phyloP scores from a whole-genome alignment of 106 monocot genomes.

The Vanilla planifolia region DNA sequence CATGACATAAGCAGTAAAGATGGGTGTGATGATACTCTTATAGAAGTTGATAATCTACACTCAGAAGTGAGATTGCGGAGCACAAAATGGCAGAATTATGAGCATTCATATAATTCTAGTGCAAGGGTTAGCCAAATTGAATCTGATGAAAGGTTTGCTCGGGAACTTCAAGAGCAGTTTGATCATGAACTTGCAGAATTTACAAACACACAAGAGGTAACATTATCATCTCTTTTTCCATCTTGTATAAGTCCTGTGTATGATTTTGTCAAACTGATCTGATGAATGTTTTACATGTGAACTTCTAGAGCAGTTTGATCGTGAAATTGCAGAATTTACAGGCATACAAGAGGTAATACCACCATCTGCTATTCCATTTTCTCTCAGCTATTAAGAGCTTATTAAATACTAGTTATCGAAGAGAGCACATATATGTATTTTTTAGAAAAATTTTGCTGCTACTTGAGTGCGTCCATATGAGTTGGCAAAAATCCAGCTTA shows the following conservation, averaged over 20 bases:
- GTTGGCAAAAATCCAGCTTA: too few species aligned
- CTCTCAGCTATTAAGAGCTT: too few species aligned
- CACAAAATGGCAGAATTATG: not conserved
- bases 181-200: slow-evolving; percentile 36
- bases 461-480: too few species aligned
- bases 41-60: slow-evolving; percentile 35
- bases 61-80: slow-evolving; percentile 9
- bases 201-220: slow-evolving; percentile 37
- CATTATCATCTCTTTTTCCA: not conserved
- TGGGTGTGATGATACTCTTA: not conserved
- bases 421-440: too few species aligned
- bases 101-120: slow-evolving; percentile 20
- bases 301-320: too few species aligned
- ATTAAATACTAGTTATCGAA: too few species aligned
- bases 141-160: slow-evolving; percentile 67
- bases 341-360: too few species aligned
- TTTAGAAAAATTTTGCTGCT: too few species aligned
- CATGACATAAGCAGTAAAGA: not conserved
- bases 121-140: slow-evolving; percentile 37
- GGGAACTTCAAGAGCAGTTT: slow-evolving; percentile 69
- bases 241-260: not conserved
- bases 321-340: too few species aligned
- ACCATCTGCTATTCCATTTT: too few species aligned
- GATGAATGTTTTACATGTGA: too few species aligned
- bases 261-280: too few species aligned